These are phyloP conservation scores for Parastagonospora nodorum DNA, from an alignment of 2,329 filamentous ascomycete species.

Conservation along the genomic window DNA sequence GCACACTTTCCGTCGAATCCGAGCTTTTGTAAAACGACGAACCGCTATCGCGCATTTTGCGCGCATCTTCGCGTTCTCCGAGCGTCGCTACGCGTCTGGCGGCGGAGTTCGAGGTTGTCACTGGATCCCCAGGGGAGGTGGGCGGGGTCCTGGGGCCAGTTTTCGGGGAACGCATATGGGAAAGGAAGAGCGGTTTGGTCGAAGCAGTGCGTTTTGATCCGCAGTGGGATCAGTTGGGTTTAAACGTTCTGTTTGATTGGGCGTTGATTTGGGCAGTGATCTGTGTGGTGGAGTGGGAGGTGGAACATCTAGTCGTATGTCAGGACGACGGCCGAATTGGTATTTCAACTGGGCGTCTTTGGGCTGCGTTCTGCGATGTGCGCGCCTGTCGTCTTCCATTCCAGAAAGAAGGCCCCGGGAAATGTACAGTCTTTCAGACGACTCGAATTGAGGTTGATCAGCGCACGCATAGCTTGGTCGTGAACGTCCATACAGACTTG, in stretches of 20 bases:
- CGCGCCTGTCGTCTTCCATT: background rate
- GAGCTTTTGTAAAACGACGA: background rate
- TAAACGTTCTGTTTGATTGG: no score
- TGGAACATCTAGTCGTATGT: background rate
- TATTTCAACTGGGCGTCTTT: slow-evolving; percentile 17
- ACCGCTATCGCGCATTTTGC: background rate
- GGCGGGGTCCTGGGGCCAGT: slow-evolving; percentile 2
- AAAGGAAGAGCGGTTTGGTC: background rate
- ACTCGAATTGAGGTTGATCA: slow-evolving; percentile 2
- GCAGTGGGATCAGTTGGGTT: background rate
- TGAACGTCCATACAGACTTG: background rate
- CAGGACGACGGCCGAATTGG: slow-evolving; percentile 12
- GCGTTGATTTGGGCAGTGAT: background rate
- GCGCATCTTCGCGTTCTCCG: slow-evolving; percentile 4
- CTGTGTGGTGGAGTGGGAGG: background rate
- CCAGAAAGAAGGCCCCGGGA: slow-evolving; percentile 4
- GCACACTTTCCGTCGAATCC: slow-evolving; percentile 1
- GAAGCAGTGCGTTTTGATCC: background rate
- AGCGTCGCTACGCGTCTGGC: slow-evolving; percentile 1
- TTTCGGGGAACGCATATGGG: background rate
- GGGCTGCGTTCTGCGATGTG: slow-evolving; percentile 5
- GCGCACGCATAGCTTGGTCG: background rate
- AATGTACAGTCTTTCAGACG: background rate
- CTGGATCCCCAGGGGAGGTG: slow-evolving; percentile 7
- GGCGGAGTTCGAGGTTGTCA: slow-evolving; percentile 2